Conservation (phyloP, 805 yeast genomes). For the Ogataea methylovora region DNA sequence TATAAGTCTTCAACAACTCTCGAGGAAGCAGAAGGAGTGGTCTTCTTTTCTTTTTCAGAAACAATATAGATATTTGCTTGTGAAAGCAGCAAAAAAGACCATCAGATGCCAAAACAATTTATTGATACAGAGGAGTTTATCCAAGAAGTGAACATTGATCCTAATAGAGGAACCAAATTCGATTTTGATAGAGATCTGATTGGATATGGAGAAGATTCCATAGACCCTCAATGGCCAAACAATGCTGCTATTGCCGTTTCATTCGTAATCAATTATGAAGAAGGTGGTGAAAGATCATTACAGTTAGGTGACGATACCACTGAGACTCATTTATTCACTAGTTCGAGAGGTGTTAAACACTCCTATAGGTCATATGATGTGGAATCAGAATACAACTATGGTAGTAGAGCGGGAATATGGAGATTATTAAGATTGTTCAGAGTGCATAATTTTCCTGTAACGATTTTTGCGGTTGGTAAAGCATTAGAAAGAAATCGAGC, state of each 20-base stretch:
- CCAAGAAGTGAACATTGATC: constrained; percentile 3
- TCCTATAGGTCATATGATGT: constrained; percentile 6
- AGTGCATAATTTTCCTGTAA: constrained; percentile 24
- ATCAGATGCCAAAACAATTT: too few relatives aligned
- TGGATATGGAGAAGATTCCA: constrained; percentile 21
- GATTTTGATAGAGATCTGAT: constrained; percentile 11
- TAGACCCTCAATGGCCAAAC: constrained; percentile 18
- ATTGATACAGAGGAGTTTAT: too few relatives aligned
- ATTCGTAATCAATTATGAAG: constrained; percentile 20
- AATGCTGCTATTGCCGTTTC: constrained; percentile 15
- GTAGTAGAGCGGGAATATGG: constrained; percentile 7
- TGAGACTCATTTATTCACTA: constrained; percentile 4
- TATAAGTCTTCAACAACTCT: too few relatives aligned
- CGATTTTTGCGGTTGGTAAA: constrained; percentile 30
- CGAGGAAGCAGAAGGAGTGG: too few relatives aligned
- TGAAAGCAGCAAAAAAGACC: too few relatives aligned
- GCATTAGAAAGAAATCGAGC: constrained; percentile 27
- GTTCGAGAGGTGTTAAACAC: constrained; percentile 2
- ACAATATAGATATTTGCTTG: too few relatives aligned
- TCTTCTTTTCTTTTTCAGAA: too few relatives aligned
- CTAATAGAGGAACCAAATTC: constrained; percentile 9
- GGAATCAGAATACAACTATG: constrained; percentile 6
- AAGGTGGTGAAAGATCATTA: constrained; percentile 17
- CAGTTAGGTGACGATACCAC: constrained; percentile 10
- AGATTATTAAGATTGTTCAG: constrained; percentile 23